Evolutionary conservation across 768 basidiomycete genomes (phyloP), one percentile per base, ranked within the genome.

Genomic region (Hortiboletus flavorubellus): DNA sequence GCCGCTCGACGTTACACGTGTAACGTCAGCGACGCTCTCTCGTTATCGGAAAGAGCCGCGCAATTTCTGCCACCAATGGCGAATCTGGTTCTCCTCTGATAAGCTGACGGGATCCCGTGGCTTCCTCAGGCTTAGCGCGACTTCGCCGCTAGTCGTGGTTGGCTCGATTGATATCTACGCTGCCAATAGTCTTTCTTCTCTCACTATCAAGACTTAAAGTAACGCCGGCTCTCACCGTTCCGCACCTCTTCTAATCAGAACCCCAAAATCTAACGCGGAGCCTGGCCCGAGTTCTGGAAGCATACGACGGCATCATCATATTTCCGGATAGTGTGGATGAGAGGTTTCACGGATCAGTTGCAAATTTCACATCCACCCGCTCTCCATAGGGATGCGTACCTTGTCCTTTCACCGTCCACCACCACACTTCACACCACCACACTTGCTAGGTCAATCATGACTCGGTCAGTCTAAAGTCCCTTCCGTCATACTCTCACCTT

Each of bases 1-100:
- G 41, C 41, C 60, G 63, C 68, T 57, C 63, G 48, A 62, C 55
- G 60, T 67, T 64, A 55, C 68, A 68, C 68, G 63, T 68, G 67
- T 65, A 60, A 69, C 63, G 58, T 69, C 51, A 59, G 18, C 56
- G 40, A 57, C 30, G 44, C 18, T 35, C 16, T 48, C 40, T 18
- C 45, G 37, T 26, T 15, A 40, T 31, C 46, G 41, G 64, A 21
- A 38, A 41, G 29, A 26, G 33, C 35, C 18, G 46, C 6, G 18
- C 41, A 30, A 48, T 38, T 33, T 54, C 5, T 26, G 40, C 39
- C 30, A 37, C 55, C 41, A 49, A 54, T 47, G 29, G 53, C 50
- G 37, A 56, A 59, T 52, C 26, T 30, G 5, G 34, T 26, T 30
- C 21, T 23, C 33, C 9, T 21, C 10, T 29, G 9, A 35, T 37